Base-by-base conservation (phyloP, 352 stramenopile species). In the Phytophthora gonapodyides region DNA sequence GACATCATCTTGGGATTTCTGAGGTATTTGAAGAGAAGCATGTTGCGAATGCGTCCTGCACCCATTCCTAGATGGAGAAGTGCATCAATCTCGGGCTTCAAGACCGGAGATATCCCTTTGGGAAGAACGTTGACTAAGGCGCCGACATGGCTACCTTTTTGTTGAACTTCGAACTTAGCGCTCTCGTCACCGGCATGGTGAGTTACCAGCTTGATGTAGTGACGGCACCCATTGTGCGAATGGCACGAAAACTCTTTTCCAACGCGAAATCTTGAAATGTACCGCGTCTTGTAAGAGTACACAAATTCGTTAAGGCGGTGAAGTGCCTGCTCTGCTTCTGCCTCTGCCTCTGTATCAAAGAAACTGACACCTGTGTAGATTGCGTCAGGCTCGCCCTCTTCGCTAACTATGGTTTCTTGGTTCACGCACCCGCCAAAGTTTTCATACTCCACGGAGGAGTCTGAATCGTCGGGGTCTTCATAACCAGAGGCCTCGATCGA, bases 71-170 rank as follows among this genome's bases (percentile, higher is more conserved):
- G 43, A 0, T 40, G 15, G 15, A 61, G 17, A 1, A 66, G 58
- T 5, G 48, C 37, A 40, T 61, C 59, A 15, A 67, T 21, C 15
- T 56, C 50, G 6, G 37, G 37, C 10, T 56, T 67, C 9, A 57
- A 12, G 17, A 57, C 15, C 7, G 30, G 27, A 10, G 30, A 50
- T 47, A 61, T 67, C 3, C 37, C 43, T 21, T 17, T 16, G 0
- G 24, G 10, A 2, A 7, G 34, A 7, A 50, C 19, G 5, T 38
- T 31, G 8, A 60, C 42, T 12, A 21, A 12, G 0, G 13, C 1
- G 5, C 48, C 40, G 1, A 2, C 16, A 16, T 50, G 41, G 2
- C 31, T 1, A 11, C 40, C 48, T 34, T 60, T 49, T 19, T 65
- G 47, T 7, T 54, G 8, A 8, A 62, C 24, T 50, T 55, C 21